These are phyloP conservation scores for Paraglomus brasilianum DNA, from an alignment of 192 early-diverging fungal genomes.

Conservation along the genomic window DNA sequence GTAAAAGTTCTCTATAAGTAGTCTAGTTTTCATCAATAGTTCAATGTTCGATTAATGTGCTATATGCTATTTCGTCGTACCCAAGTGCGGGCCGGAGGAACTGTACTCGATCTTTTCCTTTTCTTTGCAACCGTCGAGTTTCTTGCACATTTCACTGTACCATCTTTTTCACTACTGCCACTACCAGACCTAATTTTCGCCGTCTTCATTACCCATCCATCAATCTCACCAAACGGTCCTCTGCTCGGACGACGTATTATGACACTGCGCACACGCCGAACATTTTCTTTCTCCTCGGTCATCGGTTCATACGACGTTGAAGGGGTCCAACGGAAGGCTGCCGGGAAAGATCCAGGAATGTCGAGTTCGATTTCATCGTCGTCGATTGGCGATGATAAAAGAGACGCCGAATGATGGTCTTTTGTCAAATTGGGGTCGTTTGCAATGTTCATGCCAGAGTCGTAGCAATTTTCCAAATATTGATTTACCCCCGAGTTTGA, in stretches of 20 bases:
- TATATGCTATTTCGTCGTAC: constrained; percentile 29
- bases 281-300: neutral
- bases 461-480: no score
- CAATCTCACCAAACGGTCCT: constrained; percentile 31
- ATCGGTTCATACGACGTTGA: neutral
- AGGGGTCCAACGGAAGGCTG: neutral
- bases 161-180: constrained; percentile 1
- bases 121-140: constrained; percentile 10
- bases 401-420: no score
- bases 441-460: no score
- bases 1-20: no score
- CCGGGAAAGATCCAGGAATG: constrained; percentile 29
- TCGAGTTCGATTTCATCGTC: constrained; percentile 13
- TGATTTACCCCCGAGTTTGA: no score
- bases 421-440: no score
- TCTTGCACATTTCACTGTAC: no score
- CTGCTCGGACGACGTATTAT: constrained; percentile 23
- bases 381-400: neutral
- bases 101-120: constrained; percentile 10
- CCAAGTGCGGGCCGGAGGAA: neutral
- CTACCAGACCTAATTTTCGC: constrained; percentile 17
- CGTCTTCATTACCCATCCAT: constrained; percentile 21
- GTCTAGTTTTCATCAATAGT: neutral
- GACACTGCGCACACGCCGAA: constrained; percentile 21
- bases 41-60: neutral